Percentiles rank a stretch among this genome's conserved stretches.
phyloP scores from a whole-genome alignment of 192 early-diverging fungal genomes.

The Backusella tarrabulga region DNA sequence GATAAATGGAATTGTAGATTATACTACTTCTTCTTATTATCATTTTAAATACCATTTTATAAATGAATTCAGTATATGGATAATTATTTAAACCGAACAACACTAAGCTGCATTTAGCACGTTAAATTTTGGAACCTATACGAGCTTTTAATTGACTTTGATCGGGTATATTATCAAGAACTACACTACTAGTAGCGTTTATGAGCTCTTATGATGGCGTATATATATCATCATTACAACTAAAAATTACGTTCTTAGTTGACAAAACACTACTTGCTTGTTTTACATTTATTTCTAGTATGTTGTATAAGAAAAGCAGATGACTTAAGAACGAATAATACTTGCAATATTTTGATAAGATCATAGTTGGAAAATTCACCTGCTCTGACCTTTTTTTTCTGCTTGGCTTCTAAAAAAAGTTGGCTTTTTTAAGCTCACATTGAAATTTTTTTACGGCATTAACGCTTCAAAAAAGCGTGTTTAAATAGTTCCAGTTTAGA shows the following conservation, averaged over 20 bases:
- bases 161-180: neutral
- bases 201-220: neutral
- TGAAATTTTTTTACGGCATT: neutral
- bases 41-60: neutral
- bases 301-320: neutral
- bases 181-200: too few species aligned
- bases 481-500: neutral
- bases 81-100: neutral
- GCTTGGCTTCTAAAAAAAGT: neutral
- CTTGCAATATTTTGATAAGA: neutral
- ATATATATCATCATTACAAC: neutral
- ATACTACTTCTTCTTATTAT: too few species aligned
- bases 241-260: neutral
- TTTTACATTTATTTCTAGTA: neutral
- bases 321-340: neutral
- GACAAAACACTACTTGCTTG: neutral
- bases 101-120: neutral
- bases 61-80: neutral
- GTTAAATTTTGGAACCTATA: neutral
- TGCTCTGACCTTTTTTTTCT: neutral
- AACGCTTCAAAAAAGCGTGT: neutral
- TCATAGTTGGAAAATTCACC: neutral
- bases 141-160: neutral
- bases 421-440: neutral
- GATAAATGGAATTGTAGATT: neutral